These are phyloP conservation scores for Moricandia arvensis DNA, from an alignment of 345 rosid genomes.

Conservation along the genomic window DNA sequence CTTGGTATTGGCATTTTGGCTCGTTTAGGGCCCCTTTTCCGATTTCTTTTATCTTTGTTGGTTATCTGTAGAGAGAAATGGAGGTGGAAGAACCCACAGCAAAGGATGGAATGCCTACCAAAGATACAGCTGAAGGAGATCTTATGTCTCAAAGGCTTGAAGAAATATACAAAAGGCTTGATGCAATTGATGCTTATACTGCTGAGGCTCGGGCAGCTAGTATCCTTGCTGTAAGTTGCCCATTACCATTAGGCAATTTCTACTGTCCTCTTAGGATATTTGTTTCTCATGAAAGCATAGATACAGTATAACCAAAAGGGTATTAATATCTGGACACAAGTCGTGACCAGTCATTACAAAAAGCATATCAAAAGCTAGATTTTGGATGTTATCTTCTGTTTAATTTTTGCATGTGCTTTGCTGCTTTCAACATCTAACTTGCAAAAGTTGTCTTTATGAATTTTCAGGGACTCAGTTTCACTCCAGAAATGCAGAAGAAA, in stretches of 20 bases:
- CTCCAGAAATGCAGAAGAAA: constrained; percentile 85
- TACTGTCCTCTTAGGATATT: not conserved
- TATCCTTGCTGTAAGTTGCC: constrained; percentile 80
- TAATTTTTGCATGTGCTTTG: constrained; percentile 4
- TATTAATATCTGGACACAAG: constrained; percentile 18
- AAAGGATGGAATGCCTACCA: constrained; percentile 46
- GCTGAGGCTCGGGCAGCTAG: constrained; percentile 97
- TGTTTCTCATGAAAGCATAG: constrained; percentile 1
- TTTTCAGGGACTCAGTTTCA: constrained; percentile 93
- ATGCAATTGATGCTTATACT: constrained; percentile 83
- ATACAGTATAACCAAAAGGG: constrained; percentile 1
- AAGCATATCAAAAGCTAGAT: constrained; percentile 6
- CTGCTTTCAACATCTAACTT: constrained; percentile 10
- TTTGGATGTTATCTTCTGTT: constrained; percentile 3
- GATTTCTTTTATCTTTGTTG: not conserved
- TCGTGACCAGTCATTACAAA: constrained; percentile 14
- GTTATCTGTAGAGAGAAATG: constrained; percentile 60
- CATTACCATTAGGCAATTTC: not conserved
- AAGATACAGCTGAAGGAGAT: constrained; percentile 60
- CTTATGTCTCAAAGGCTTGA: constrained; percentile 63
- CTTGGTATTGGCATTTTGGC: constrained; percentile 12
- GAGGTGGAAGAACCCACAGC: constrained; percentile 55
- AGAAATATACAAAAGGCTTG: constrained; percentile 94
- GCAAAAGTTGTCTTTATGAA: constrained; percentile 9
- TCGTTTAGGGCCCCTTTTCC: not conserved